These are phyloP conservation scores for Oryza longistaminata DNA, from an alignment of 176 grass and related monocot species.

Conservation along the genomic window DNA sequence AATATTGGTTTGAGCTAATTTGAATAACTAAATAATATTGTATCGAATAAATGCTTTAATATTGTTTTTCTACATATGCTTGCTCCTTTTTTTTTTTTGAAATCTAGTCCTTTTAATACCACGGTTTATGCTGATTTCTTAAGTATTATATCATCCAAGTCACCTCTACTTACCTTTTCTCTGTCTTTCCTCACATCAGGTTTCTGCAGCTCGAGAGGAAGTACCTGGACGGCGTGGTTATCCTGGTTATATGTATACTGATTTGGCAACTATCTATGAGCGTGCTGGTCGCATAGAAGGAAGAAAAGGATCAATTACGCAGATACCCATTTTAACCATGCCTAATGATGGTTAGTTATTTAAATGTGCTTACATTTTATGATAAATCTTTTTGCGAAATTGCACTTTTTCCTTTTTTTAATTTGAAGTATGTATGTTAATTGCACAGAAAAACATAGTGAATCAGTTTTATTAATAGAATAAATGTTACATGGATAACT, in stretches of 20 bases:
- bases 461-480: not conserved
- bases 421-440: not conserved
- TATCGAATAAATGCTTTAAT: not conserved
- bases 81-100: not conserved
- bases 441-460: not conserved
- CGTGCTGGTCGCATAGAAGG: slow-evolving; percentile 85
- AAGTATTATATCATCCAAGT: not conserved
- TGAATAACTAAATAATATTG: not conserved
- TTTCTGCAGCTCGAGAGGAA: slow-evolving; percentile 83
- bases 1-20: not conserved
- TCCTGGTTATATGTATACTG: slow-evolving; percentile 88
- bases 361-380: not conserved
- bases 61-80: not conserved
- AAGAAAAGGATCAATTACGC: slow-evolving; percentile 78
- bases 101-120: not conserved
- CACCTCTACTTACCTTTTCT: not conserved
- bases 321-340: slow-evolving; percentile 87
- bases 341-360: slow-evolving; percentile 74
- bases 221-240: slow-evolving; percentile 86
- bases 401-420: not conserved
- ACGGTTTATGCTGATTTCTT: not conserved
- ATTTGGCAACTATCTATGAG: slow-evolving; percentile 83
- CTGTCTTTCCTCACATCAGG: slow-evolving; percentile 32
- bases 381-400: slow-evolving; percentile 14
- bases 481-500: too few relatives aligned